Evolutionary conservation across 2,329 filamentous ascomycete genomes (phyloP).

Genomic region (Gremmenia infestans): DNA sequence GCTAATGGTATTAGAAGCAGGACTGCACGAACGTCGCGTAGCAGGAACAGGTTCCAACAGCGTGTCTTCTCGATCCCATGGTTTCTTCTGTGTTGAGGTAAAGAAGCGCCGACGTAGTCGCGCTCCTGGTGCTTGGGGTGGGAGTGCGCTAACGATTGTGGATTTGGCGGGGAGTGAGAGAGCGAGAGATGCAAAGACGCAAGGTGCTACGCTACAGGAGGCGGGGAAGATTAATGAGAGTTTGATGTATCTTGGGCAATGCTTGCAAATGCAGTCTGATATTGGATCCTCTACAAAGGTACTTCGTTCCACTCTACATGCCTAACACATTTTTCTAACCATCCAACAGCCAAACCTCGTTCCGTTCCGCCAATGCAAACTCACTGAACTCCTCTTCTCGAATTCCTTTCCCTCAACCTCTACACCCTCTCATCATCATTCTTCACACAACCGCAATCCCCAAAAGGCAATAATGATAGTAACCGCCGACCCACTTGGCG

Average conservation of each 20-base stretch:
- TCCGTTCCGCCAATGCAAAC: slow-evolving; percentile 77
- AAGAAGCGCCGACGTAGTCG: slow-evolving; percentile 65
- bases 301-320: slow-evolving; percentile 22
- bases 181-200: slow-evolving; percentile 88
- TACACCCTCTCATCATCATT: slow-evolving; percentile 27
- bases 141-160: slow-evolving; percentile 79
- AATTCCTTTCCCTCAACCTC: slow-evolving; percentile 62
- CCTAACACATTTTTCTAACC: slow-evolving; percentile 9
- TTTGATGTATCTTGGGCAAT: slow-evolving; percentile 96
- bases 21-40: slow-evolving; percentile 79
- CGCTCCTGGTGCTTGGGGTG: slow-evolving; percentile 61
- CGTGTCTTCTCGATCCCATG: slow-evolving; percentile 85
- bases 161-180: slow-evolving; percentile 92
- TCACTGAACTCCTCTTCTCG: slow-evolving; percentile 81
- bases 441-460: slow-evolving; percentile 50
- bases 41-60: slow-evolving; percentile 92
- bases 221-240: slow-evolving; percentile 98
- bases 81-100: slow-evolving; percentile 92
- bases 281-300: slow-evolving; percentile 70
- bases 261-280: slow-evolving; percentile 90
- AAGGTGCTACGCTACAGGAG: slow-evolving; percentile 85
- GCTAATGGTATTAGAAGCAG: slow-evolving; percentile 82
- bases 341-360: slow-evolving; percentile 61
- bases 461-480: slow-evolving; percentile 96
- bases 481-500: slow-evolving; percentile 84